Evolutionary conservation across 768 basidiomycete species (phyloP).

Genomic region (Suillus bovinus): DNA sequence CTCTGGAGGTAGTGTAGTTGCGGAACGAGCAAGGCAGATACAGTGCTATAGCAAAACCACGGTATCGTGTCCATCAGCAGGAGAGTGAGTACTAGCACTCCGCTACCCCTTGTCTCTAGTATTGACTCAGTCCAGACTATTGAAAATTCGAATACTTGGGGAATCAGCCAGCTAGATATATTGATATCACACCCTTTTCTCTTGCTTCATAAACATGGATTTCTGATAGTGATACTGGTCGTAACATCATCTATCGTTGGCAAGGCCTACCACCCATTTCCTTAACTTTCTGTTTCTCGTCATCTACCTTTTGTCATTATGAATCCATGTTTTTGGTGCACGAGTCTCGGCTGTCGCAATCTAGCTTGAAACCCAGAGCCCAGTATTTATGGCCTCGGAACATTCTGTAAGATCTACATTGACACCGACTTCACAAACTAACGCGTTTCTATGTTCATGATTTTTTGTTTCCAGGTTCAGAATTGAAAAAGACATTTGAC

Average conservation of each 20-base stretch:
- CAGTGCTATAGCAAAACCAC: not conserved
- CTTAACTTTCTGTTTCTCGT: not conserved
- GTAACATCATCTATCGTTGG: not conserved
- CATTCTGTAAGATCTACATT: not conserved
- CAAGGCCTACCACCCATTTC: not conserved
- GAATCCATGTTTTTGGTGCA: not conserved
- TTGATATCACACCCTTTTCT: not conserved
- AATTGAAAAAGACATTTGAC: not conserved
- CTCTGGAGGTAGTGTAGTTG: not conserved
- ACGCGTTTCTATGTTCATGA: not conserved
- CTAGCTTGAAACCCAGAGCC: not conserved
- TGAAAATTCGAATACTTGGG: not conserved
- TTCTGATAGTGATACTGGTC: not conserved
- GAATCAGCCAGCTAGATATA: not conserved
- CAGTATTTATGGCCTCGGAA: not conserved
- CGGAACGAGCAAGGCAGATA: not conserved
- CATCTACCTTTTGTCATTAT: not conserved
- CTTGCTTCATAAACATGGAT: not conserved
- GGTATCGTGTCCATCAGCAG: not conserved
- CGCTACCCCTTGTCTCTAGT: not conserved
- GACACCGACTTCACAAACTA: not conserved
- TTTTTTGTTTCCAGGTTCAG: not conserved
- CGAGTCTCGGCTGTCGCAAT: not conserved
- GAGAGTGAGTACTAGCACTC: not conserved
- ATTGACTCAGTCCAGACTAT: not conserved